Percentiles rank a stretch among this genome's conserved stretches.
Evolutionary conservation across 2,329 filamentous ascomycete species (phyloP).

Genomic region (Pseudocercospora macadamiae): DNA sequence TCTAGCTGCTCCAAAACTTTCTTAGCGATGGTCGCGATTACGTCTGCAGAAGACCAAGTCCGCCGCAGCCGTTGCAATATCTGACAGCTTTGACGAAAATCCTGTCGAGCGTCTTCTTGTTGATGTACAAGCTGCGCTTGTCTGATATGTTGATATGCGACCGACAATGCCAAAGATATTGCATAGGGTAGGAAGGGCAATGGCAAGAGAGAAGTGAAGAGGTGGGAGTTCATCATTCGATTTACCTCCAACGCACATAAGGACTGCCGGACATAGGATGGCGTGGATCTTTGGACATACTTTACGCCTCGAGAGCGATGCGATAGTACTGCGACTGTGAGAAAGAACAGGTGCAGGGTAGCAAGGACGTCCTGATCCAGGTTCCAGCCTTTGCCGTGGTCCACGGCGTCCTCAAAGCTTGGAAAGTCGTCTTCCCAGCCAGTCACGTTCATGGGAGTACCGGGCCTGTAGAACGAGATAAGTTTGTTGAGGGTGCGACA

Average conservation of each 20-base stretch:
- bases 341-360: conserved; percentile 60
- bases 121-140: conserved; percentile 54
- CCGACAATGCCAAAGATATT: conserved; percentile 57
- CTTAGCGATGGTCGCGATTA: conserved; percentile 44
- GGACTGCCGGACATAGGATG: conserved; percentile 58
- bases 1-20: conserved; percentile 39
- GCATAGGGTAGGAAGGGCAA: conserved; percentile 61
- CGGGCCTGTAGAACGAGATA: conserved; percentile 52
- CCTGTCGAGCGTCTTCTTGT: conserved; percentile 50
- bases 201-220: conserved; percentile 51
- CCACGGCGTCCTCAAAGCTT: conserved; percentile 27
- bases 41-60: conserved; percentile 51
- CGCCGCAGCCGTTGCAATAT: conserved; percentile 49
- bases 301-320: conserved; percentile 54
- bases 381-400: conserved; percentile 48
- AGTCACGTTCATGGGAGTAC: conserved; percentile 43
- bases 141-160: conserved; percentile 61
- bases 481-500: conserved; percentile 51
- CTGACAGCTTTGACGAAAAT: conserved; percentile 48
- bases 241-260: conserved; percentile 60
- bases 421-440: conserved; percentile 50
- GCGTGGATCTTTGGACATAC: conserved; percentile 46
- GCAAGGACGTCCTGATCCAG: conserved; percentile 43
- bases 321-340: conserved; percentile 60
- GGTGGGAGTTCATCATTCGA: conserved; percentile 49